phyloP scores from a whole-genome alignment of 73 alveolate genomes.

The Paramecium tetraurelia region DNA sequence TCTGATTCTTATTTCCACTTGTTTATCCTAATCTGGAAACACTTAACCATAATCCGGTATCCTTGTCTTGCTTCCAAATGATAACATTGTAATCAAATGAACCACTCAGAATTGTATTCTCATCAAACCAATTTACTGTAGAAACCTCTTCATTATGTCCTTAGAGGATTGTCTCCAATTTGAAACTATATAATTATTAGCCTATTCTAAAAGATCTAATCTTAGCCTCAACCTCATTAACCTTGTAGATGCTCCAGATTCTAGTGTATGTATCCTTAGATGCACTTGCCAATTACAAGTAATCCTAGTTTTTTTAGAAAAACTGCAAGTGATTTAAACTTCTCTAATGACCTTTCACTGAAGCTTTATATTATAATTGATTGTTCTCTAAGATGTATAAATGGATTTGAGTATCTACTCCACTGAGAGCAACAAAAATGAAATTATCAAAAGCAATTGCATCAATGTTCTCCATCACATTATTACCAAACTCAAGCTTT shows the following conservation, averaged over 20 bases:
- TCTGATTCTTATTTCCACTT: constrained; percentile 4
- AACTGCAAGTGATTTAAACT: constrained; percentile 20
- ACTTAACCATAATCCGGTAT: constrained; percentile 19
- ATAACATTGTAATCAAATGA: constrained; percentile 45
- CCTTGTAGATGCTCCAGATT: constrained; percentile 35
- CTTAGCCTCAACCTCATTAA: not conserved
- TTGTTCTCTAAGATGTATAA: not conserved
- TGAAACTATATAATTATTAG: constrained; percentile 66
- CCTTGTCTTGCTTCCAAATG: constrained; percentile 5
- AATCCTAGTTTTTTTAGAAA: not conserved
- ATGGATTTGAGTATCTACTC: constrained; percentile 59
- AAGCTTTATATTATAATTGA: not conserved
- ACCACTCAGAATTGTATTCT: constrained; percentile 65
- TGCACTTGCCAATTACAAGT: constrained; percentile 50
- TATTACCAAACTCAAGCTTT: not conserved
- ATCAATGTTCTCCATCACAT: constrained; percentile 41
- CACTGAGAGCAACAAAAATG: constrained; percentile 35
- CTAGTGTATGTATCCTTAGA: constrained; percentile 52
- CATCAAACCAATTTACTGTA: constrained; percentile 78
- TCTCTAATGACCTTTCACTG: constrained; percentile 59
- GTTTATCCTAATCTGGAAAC: constrained; percentile 15
- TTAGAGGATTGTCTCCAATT: constrained; percentile 83
- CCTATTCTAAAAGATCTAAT: constrained; percentile 61
- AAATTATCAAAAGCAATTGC: not conserved
- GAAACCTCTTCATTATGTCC: constrained; percentile 90